A percentile compares a stretch with the other conserved stretches of the same genome.
These are phyloP conservation scores for Raffaelea albimanens DNA, from an alignment of 2,329 filamentous ascomycete genomes.

Conservation along the genomic window DNA sequence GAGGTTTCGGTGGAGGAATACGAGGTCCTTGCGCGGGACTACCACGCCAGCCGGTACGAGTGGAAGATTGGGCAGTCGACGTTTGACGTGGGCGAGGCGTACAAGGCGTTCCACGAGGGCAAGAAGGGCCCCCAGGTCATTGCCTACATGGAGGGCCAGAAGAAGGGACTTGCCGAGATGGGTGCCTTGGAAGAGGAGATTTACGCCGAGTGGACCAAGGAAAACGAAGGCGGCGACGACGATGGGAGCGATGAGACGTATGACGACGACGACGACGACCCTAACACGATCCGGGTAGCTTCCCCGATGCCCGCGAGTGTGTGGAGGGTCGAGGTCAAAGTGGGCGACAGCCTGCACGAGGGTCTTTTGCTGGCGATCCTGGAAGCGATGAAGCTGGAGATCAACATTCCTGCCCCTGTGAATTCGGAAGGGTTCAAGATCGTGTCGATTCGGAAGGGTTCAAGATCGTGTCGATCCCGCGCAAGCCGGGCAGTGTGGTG, in stretches of 20 bases:
- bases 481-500: no score
- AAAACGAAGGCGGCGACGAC: background rate
- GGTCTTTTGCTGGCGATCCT: background rate
- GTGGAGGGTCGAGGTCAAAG: background rate
- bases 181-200: background rate
- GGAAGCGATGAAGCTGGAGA: background rate
- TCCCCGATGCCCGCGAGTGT: background rate
- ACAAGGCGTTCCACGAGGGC: background rate
- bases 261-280: background rate
- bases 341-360: background rate
- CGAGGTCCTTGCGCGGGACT: slow-evolving; percentile 7
- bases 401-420: no score
- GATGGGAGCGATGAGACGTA: background rate
- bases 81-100: background rate
- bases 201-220: background rate
- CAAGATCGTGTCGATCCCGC: no score
- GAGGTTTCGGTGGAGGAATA: slow-evolving; percentile 24
- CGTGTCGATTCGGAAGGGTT: no score
- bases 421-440: no score
- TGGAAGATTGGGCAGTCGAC: background rate
- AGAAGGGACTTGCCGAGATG: background rate
- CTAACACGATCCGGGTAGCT: background rate
- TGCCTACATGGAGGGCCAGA: background rate
- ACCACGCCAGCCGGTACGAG: background rate
- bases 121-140: background rate